Percentiles rank a stretch among this genome's conserved stretches.
Evolutionary conservation across 768 basidiomycete species (phyloP).

Genomic region (Hydnomerulius pinastri): DNA sequence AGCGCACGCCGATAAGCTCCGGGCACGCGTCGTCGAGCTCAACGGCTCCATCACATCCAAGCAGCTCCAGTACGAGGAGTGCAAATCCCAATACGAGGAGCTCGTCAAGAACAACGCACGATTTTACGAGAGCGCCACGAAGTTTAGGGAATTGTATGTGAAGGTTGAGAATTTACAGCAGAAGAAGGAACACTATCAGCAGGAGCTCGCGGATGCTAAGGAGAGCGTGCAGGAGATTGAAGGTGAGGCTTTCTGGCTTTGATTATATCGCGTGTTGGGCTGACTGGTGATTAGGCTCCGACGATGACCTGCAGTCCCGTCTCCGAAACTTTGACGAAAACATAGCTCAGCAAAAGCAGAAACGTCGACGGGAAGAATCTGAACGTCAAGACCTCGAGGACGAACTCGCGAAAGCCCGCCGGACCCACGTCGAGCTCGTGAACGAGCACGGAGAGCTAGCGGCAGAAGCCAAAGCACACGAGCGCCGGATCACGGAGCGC

Average conservation of each 20-base stretch:
- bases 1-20: constrained; percentile 82
- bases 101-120: constrained; percentile 67
- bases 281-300: constrained; percentile 51
- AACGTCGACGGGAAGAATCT: constrained; percentile 47
- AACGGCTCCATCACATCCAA: constrained; percentile 64
- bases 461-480: constrained; percentile 83
- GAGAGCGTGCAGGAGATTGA: constrained; percentile 66
- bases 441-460: constrained; percentile 66
- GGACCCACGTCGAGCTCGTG: constrained; percentile 56
- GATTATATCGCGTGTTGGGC: too few relatives aligned
- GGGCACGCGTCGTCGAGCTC: constrained; percentile 60
- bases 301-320: constrained; percentile 66
- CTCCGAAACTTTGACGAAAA: constrained; percentile 62
- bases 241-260: constrained; percentile 40
- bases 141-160: constrained; percentile 84
- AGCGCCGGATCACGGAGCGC: constrained; percentile 64
- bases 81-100: constrained; percentile 63
- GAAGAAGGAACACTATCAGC: constrained; percentile 59
- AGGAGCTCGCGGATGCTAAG: constrained; percentile 61
- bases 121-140: constrained; percentile 81
- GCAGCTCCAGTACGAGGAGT: constrained; percentile 72
- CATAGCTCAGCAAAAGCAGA: constrained; percentile 51
- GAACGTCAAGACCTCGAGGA: constrained; percentile 65
- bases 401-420: constrained; percentile 49
- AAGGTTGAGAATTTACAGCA: constrained; percentile 64